These are phyloP conservation scores for Lactarius pseudohatsudake DNA, from an alignment of 768 basidiomycete genomes.

Conservation along the genomic window DNA sequence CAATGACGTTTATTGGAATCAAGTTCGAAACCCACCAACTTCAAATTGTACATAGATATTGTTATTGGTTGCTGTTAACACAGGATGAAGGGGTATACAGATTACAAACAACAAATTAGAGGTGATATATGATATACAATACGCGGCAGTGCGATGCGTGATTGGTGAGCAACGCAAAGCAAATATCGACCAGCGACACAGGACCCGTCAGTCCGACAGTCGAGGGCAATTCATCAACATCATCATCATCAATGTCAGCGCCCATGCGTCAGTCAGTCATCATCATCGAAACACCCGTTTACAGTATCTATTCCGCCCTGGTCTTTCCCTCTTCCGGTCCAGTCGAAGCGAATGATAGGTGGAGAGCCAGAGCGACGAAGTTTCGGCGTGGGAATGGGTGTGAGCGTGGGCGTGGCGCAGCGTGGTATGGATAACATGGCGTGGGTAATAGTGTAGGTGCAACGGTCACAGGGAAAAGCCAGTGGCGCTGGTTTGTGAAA, in stretches of 20 bases:
- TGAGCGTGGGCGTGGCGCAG: background rate
- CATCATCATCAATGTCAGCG: conserved; percentile 16
- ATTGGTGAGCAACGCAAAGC: background rate
- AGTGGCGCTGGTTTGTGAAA: background rate
- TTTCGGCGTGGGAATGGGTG: background rate
- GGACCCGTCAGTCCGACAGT: background rate
- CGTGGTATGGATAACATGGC: background rate
- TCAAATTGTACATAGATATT: conserved; percentile 17
- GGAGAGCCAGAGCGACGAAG: background rate
- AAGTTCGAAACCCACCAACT: background rate
- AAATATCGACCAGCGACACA: conserved; percentile 25
- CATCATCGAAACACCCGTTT: conserved; percentile 1
- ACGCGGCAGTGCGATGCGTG: conserved; percentile 8
- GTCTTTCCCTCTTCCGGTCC: background rate
- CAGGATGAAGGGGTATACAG: conserved; percentile 13
- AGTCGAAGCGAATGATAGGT: conserved; percentile 2
- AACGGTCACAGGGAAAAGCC: background rate
- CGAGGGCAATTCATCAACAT: conserved; percentile 11
- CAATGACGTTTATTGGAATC: conserved; percentile 3
- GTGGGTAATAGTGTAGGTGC: background rate
- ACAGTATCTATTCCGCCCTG: background rate
- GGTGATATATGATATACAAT: conserved; percentile 12
- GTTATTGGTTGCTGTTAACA: conserved; percentile 14
- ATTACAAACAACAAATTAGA: conserved; percentile 11
- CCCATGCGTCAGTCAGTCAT: conserved; percentile 4